Percentiles rank a stretch among this genome's conserved stretches.
Conservation (phyloP, 768 basidiomycete genomes). For the Psilocybe tampanensis region DNA sequence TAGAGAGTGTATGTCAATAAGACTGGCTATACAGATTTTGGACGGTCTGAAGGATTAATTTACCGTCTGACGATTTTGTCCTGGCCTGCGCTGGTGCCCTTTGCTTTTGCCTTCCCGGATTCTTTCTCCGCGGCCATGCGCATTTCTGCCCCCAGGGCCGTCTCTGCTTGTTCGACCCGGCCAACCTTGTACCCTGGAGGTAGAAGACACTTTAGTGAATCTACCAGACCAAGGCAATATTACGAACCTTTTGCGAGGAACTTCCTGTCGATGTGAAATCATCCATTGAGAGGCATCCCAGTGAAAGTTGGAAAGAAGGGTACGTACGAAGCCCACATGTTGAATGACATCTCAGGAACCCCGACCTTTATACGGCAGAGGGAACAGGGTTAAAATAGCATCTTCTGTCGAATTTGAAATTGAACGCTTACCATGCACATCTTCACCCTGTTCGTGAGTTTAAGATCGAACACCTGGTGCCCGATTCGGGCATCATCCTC, state of each 20-base stretch:
- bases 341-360: constrained; percentile 92
- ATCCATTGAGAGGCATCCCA: background rate
- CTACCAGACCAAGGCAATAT: background rate
- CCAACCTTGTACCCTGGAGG: constrained; percentile 87
- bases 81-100: constrained; percentile 50
- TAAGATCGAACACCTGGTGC: constrained; percentile 93
- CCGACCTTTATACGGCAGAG: constrained; percentile 68
- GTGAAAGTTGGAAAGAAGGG: background rate
- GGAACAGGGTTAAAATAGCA: background rate
- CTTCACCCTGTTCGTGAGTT: constrained; percentile 89
- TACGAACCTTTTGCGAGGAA: constrained; percentile 74
- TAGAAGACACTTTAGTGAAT: background rate
- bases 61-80: constrained; percentile 91
- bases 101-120: constrained; percentile 46
- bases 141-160: constrained; percentile 97
- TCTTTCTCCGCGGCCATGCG: constrained; percentile 74
- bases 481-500: constrained; percentile 95
- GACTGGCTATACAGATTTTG: background rate
- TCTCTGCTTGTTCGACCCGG: constrained; percentile 95
- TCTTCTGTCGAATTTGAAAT: background rate
- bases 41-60: background rate
- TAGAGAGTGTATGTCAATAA: background rate
- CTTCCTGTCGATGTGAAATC: constrained; percentile 48
- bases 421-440: constrained; percentile 87
- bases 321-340: constrained; percentile 87